Percentiles rank a stretch among this genome's conserved stretches.
Evolutionary conservation across 371 early-diverging fungal genomes (phyloP).

Genomic region (Mucor plumbeus): DNA sequence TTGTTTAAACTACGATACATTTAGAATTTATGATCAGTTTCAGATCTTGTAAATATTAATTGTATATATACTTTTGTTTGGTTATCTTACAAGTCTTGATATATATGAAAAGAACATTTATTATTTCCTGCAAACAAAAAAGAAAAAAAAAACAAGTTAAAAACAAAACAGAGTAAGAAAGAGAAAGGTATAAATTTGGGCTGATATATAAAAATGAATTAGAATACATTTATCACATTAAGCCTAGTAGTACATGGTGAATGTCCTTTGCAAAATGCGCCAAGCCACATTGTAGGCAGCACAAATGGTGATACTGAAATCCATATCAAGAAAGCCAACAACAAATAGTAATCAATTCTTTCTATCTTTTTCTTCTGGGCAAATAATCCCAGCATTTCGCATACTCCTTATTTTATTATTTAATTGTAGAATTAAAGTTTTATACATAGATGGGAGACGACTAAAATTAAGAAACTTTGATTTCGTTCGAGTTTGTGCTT

Average conservation of each 20-base stretch:
- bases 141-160: too few relatives aligned
- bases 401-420: too few relatives aligned
- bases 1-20: constrained; percentile 20
- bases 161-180: background rate
- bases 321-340: background rate
- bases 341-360: background rate
- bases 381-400: too few relatives aligned
- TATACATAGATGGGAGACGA: too few relatives aligned
- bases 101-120: constrained; percentile 12
- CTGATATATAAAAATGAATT: background rate
- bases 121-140: too few relatives aligned
- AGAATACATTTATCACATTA: background rate
- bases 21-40: background rate
- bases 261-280: background rate
- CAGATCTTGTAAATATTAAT: background rate
- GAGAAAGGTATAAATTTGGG: background rate
- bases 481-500: too few relatives aligned
- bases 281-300: background rate
- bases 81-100: background rate
- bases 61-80: background rate
- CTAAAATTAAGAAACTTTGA: too few relatives aligned
- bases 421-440: too few relatives aligned
- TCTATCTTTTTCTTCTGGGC: too few relatives aligned
- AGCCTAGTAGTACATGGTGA: background rate
- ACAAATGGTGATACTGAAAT: background rate